phyloP scores from a whole-genome alignment of 257 asterid genomes.

The Solanum infundibuliforme region DNA sequence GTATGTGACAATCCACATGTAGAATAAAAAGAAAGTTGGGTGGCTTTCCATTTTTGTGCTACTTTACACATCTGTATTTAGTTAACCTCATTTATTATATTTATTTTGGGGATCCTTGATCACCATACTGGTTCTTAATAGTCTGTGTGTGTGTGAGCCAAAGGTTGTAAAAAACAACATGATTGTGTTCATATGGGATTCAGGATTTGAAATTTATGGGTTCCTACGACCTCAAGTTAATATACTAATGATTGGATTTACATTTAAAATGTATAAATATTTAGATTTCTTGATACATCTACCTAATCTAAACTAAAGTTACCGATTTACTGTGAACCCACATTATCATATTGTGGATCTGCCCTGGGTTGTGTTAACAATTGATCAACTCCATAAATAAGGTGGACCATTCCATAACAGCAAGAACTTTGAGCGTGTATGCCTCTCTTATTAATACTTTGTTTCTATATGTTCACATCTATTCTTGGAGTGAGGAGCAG shows the following conservation, averaged over 20 bases:
- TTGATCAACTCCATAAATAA: neutral
- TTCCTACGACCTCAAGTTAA: neutral
- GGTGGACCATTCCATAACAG: neutral
- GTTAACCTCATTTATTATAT: neutral
- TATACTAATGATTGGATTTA: neutral
- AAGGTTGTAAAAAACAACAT: neutral
- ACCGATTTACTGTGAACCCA: neutral
- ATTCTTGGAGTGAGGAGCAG: neutral
- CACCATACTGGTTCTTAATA: neutral
- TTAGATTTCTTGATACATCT: neutral
- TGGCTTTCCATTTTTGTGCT: neutral
- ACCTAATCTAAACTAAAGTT: neutral
- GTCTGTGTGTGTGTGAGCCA: neutral
- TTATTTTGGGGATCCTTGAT: neutral
- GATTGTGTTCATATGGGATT: neutral
- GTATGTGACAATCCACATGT: neutral
- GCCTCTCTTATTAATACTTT: neutral
- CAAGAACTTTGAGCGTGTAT: neutral
- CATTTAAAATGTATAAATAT: neutral
- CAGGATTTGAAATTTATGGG: neutral
- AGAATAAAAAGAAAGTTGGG: neutral
- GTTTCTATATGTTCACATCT: neutral
- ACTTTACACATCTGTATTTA: neutral
- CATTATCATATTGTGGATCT: neutral
- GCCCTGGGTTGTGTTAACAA: neutral